Evolutionary conservation across 768 basidiomycete species (phyloP), one percentile per base, ranked within the genome.

Genomic region (Suillus luteus): DNA sequence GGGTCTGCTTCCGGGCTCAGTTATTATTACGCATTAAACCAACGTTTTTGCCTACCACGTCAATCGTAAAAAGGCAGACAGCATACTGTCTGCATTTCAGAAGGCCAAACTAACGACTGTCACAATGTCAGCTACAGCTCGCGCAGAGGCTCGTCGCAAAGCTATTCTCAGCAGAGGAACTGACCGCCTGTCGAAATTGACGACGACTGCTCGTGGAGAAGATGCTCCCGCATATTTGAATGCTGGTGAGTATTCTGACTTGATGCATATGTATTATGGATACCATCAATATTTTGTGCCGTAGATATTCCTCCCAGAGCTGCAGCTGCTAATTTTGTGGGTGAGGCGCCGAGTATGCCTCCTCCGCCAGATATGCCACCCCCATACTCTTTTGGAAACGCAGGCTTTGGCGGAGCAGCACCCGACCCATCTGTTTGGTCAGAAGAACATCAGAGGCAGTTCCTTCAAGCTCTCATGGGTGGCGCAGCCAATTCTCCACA

Each of bases 161-260:
- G 92, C 92, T 41, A 93, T 94, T 63, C 83, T 93, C 24, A 81
- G 81, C 66, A 81, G 90, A 60, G 87, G 90, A 15, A 80, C 79
- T 35, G 90, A 92, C 79, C 85, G 92, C 61, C 85, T 94, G 49
- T 87, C 90, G 37, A 92, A 87, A 70, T 83, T 94, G 51, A 92
- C 92, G 5, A 89, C 88, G 3, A 88, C 88, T 3, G 84, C 89
- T 41, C 84, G 92, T 24, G 85, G 86, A 46, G 90, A 90, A 58
- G 89, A 92, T 62, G 85, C 82, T 10, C 78, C 85, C 5, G 79
- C 80, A 12, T 87, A 83, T 69, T 72, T 82, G 60, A 82, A 82
- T 68, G 78, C 84, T 61, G 83, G 87, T 71, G 15, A 66, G 61
- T 61, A 3, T n/a, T 8, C 35, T n/a, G n/a, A 55, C n/a, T 15